These are phyloP conservation scores for Sporisorium graminicola DNA, from an alignment of 1,284 basidiomycete genomes.

Conservation along the genomic window DNA sequence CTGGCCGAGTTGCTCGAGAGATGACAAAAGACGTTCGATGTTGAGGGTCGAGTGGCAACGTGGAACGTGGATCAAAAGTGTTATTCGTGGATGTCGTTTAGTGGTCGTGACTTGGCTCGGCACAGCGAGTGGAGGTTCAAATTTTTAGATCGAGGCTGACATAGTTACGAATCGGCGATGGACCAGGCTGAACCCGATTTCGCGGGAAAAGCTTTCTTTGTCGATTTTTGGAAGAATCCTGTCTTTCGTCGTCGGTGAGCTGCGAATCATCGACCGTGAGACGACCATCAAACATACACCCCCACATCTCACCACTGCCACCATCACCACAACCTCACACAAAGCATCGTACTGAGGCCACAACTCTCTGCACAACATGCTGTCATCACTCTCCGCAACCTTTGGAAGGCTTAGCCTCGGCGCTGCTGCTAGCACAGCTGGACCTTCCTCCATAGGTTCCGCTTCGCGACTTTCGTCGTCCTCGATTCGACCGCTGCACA, in stretches of 20 bases:
- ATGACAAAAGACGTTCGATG: neutral
- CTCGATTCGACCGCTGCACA: conserved; percentile 25
- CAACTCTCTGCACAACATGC: conserved; percentile 25
- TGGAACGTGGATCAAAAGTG: neutral
- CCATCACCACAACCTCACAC: no score
- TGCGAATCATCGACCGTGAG: no score
- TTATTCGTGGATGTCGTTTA: neutral
- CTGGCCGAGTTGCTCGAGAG: neutral
- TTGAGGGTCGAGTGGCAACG: neutral
- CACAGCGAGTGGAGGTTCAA: conserved; percentile 6
- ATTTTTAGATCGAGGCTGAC: neutral
- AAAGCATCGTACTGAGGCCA: neutral
- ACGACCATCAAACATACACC: neutral
- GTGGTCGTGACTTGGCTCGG: neutral
- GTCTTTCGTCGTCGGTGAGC: no score
- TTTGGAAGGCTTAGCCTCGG: conserved; percentile 27
- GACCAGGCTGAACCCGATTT: neutral
- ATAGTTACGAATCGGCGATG: conserved; percentile 6
- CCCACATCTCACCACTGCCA: neutral
- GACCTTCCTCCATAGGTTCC: conserved; percentile 10
- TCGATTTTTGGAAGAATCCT: conserved; percentile 29
- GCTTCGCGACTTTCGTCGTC: conserved; percentile 16
- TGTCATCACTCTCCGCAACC: conserved; percentile 35
- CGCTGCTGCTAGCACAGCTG: conserved; percentile 13
- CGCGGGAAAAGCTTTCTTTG: neutral